Evolutionary conservation across 116 monocot genomes (phyloP), one percentile per base, ranked within the genome.

Genomic region (Iris pallida): DNA sequence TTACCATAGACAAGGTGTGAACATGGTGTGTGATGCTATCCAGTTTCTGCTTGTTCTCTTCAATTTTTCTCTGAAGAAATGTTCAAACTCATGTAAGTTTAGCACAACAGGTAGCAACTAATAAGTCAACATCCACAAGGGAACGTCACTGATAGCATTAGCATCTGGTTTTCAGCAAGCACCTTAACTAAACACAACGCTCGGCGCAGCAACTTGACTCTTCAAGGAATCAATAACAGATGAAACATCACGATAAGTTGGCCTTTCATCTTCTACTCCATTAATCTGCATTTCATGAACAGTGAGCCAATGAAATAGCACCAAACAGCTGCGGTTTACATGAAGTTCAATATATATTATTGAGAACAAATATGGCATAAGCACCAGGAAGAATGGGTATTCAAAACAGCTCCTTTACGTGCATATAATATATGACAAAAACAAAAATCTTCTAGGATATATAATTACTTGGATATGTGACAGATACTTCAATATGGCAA

Each of bases 11-110:
- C 60, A 89, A 60, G 77, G 79, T 75, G 76, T 80, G 61, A 42
- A 77, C 18, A 68, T 81, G 75, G 72, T 79, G 76, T 65, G 85
- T 95, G 44, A 79, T 79, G 57, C 54, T 69, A 73, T 68, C 66
- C 20, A 96, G 74, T 59, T 89, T 96, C 68, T 75, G 86, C 64
- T 73, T 89, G 79, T 92, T 92, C 58, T 89, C 92, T 65, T 89
- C 96, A 57, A 96, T 68, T 75, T 54, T 96, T 84, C 84, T 77
- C 96, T 96, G 85, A 41, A 73, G 53, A 52, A 41, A 79, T 19
- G 42, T 68, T 4, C 6, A 65, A 14, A 66, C 45, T 5, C 47
- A 10, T 43, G 64, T 42, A 48, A 56, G 12, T 12, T 41, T 59
- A 8, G 7, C 14, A 42, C 7, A 11, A 40, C 20, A 63, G 56